phyloP scores from a whole-genome alignment of 2,329 filamentous ascomycete genomes.

The Alternaria ethzedia region DNA sequence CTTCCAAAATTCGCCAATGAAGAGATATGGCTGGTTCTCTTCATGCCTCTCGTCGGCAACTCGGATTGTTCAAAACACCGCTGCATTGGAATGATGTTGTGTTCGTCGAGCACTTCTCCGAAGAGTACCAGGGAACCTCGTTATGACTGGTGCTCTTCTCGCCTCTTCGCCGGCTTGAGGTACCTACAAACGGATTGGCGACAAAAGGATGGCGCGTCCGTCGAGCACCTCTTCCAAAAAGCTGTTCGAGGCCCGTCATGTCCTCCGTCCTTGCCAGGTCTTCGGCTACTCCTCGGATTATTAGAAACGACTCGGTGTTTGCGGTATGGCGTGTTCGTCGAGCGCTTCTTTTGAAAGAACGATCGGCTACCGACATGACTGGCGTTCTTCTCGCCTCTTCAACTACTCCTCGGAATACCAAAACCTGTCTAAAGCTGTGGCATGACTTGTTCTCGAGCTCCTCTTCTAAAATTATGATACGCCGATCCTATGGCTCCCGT shows the following conservation, averaged over 20 bases:
- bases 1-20: not conserved
- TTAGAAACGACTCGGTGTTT: not conserved
- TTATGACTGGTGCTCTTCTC: not conserved
- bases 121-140: too few species aligned
- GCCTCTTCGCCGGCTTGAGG: not conserved
- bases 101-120: too few species aligned
- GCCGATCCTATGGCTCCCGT: too few species aligned
- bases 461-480: too few species aligned
- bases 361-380: not conserved
- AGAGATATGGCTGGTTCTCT: not conserved
- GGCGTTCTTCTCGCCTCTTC: not conserved
- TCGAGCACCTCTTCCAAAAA: not conserved
- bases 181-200: too few species aligned
- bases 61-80: too few species aligned
- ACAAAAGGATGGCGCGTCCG: too few species aligned
- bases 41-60: not conserved
- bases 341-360: too few species aligned
- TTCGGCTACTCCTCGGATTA: not conserved
- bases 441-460: too few species aligned
- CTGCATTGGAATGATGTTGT: too few species aligned
- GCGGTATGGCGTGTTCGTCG: not conserved
- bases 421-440: accelerated
- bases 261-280: not conserved
- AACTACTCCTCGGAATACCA: not conserved
- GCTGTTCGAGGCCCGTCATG: too few species aligned